phyloP scores from a whole-genome alignment of 176 grass and related monocot species.

The Themeda triandra region DNA sequence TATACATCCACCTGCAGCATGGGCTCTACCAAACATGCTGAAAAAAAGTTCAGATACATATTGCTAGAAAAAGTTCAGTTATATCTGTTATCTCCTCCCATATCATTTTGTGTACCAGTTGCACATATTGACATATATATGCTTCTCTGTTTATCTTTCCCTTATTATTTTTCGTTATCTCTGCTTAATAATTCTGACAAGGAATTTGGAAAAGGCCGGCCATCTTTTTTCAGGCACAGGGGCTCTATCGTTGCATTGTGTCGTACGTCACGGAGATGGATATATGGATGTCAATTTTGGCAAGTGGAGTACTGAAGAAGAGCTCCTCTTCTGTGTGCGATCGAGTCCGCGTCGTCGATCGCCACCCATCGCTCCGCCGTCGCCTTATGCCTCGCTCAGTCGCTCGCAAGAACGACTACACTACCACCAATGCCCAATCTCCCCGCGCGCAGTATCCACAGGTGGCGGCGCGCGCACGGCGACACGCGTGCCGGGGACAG shows the following conservation, averaged over 20 bases:
- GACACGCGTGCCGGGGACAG: constrained; percentile 24
- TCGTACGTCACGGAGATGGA: not conserved
- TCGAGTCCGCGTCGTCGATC: not conserved
- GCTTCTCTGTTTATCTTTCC: not conserved
- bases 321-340: not conserved
- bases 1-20: constrained; percentile 15
- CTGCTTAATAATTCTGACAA: not conserved
- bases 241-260: not conserved
- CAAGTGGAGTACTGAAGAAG: constrained; percentile 22
- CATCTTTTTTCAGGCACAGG: not conserved
- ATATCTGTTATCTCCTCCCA: not conserved
- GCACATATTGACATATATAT: not conserved
- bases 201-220: not conserved
- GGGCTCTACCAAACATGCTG: constrained; percentile 20
- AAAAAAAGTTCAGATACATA: constrained; percentile 6
- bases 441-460: not conserved
- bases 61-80: not conserved
- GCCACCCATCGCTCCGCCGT: not conserved
- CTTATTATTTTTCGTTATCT: not conserved
- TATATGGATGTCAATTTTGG: constrained; percentile 14
- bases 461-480: constrained; percentile 25
- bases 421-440: not conserved
- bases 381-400: not conserved
- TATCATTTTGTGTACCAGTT: not conserved
- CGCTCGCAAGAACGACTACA: no score